Percentiles rank a stretch among this genome's conserved stretches.
phyloP scores from a whole-genome alignment of 2,329 filamentous ascomycete species.

The Cytospora leucostoma region DNA sequence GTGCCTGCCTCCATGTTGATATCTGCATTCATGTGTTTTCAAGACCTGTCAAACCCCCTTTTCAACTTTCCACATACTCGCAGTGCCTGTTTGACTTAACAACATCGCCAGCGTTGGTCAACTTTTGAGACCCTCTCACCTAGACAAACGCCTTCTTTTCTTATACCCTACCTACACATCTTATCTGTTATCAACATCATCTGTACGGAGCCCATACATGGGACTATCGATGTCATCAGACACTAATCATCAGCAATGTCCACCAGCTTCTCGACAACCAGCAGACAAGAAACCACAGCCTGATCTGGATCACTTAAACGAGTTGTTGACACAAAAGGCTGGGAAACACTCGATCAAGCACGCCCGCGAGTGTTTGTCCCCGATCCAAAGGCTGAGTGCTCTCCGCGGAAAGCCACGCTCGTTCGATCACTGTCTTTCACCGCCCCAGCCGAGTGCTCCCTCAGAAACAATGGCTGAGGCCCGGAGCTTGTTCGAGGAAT shows the following conservation, averaged over 20 bases:
- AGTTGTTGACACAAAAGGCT: constrained; percentile 1
- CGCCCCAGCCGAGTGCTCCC: neutral
- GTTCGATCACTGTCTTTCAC: neutral
- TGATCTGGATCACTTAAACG: neutral
- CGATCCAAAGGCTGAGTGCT: neutral
- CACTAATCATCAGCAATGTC: neutral
- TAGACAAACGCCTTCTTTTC: neutral
- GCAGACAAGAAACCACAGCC: neutral
- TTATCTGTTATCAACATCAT: neutral
- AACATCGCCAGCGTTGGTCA: neutral
- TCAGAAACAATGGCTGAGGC: constrained; percentile 39
- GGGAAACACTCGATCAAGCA: neutral
- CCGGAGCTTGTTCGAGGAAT: constrained; percentile 49
- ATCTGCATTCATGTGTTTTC: neutral
- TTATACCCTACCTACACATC: neutral
- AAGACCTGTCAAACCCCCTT: neutral
- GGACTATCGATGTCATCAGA: constrained; percentile 7
- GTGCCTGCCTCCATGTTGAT: constrained; percentile 19
- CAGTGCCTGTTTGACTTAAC: no score
- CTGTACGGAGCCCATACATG: neutral
- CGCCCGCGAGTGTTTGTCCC: neutral
- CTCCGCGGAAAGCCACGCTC: neutral
- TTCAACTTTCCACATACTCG: neutral
- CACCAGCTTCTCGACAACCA: neutral
- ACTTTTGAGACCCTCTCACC: neutral